A percentile compares a stretch with the other conserved stretches of the same genome.
Conservation (phyloP, 1,139 yeast species). For the Waltiozyma sp. region DNA sequence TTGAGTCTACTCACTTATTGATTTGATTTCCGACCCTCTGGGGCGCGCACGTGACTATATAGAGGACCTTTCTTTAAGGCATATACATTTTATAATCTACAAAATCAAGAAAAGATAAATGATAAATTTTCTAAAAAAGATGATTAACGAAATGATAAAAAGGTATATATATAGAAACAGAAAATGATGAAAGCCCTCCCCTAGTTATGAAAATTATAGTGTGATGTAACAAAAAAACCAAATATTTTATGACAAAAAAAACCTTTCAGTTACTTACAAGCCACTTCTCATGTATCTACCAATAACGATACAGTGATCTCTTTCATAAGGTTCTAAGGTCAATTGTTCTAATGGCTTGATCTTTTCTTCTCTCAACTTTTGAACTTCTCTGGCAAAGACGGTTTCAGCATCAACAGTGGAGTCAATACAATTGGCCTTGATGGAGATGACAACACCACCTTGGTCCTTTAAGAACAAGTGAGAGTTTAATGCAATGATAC, state of each 20-base stretch:
- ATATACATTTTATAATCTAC: not conserved
- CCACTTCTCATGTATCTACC: slow-evolving; percentile 95
- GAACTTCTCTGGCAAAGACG: slow-evolving; percentile 98
- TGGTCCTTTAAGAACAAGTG: slow-evolving; percentile 96
- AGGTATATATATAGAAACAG: not conserved
- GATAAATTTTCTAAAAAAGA: not conserved
- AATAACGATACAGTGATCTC: slow-evolving; percentile 98
- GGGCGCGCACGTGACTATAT: too few species aligned
- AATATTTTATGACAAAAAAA: slow-evolving; percentile 2
- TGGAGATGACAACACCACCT: slow-evolving; percentile 96
- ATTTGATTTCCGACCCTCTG: too few species aligned
- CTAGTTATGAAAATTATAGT: not conserved
- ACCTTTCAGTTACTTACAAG: slow-evolving; percentile 16
- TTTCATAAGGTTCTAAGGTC: slow-evolving; percentile 97
- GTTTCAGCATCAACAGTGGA: slow-evolving; percentile 99
- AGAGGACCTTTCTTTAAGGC: too few species aligned
- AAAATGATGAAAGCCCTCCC: not conserved
- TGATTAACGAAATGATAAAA: slow-evolving; percentile 1
- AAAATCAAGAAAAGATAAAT: not conserved
- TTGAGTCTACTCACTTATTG: too few species aligned
- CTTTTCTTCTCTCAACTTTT: slow-evolving; percentile 96
- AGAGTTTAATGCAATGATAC: slow-evolving; percentile 96
- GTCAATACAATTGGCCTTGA: slow-evolving; percentile 99
- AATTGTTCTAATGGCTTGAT: slow-evolving; percentile 97
- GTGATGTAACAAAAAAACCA: not conserved